Base-by-base conservation (phyloP, 805 yeast genomes). In the Maudiozyma bulderi region DNA sequence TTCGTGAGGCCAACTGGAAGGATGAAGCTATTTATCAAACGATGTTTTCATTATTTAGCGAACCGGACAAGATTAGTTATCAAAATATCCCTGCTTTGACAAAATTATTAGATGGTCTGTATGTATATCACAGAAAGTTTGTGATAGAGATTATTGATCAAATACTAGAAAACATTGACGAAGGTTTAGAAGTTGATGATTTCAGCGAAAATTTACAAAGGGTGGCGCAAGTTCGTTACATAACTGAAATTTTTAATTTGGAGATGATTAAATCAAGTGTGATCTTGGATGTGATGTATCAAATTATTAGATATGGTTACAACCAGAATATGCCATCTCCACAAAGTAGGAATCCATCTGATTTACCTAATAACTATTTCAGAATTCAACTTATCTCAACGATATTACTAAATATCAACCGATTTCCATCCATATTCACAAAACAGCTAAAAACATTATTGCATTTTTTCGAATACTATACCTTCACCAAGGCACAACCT, bases 391-490 rank as follows among this genome's bases (percentile, higher is more conserved):
- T 89, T 59, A 64, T 77, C 15, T 59, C 76, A 30, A 61, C 71
- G 0, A 59, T 79, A 5, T 57, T 82, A 15, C 63, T 64, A n/a
- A 63, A 61, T 8, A 42, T 70, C 3, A 51, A 54, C 8, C 57
- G 58, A 38, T 47, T 50, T 8, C 53, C 62, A 10, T 40, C 54
- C 6, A 43, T 52, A 2, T 49, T 61, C 6, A 44, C 38, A 8
- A 54, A 57, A 4, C 67, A 71, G 37, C 45, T 78, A 10, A 56
- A 60, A 0, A 47, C 69, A 0, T 76, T 83, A 50, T 55, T 82
- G 50, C 72, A 72, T 30, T 82, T 79, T 54, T 81, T 87, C 52
- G 93, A 88, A 57, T 88, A 80, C 61, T 88, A 86, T 59, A 62
- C 77, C 5, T 76, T 73, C 61, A 75, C 82, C 33, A 88, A 88